Conservation (phyloP, 2,329 filamentous ascomycete species). For the Fusarium globosum region DNA sequence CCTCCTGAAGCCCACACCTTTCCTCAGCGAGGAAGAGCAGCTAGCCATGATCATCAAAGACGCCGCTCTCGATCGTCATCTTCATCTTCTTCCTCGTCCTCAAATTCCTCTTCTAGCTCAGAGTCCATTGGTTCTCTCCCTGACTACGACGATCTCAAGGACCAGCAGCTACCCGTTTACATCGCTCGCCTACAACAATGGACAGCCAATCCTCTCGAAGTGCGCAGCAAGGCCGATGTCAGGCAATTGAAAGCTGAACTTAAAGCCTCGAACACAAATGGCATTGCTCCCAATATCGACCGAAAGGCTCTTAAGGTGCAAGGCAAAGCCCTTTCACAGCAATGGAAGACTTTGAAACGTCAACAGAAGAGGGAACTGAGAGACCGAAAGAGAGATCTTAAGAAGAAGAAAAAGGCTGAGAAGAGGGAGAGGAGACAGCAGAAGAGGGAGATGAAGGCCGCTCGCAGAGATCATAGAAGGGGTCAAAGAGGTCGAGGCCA, state of each 20-base stretch:
- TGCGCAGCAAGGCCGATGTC: conserved; percentile 59
- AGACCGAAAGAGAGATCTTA: conserved; percentile 48
- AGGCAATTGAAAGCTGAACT: conserved; percentile 57
- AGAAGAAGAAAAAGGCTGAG: conserved; percentile 46
- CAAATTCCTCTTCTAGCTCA: conserved; percentile 46
- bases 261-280: conserved; percentile 50
- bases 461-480: conserved; percentile 47
- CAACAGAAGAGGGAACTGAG: conserved; percentile 46
- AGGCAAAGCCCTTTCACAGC: conserved; percentile 56
- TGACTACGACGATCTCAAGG: conserved; percentile 61
- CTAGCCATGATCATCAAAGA: conserved; percentile 21
- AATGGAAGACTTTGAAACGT: conserved; percentile 53
- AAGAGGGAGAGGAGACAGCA: conserved; percentile 48
- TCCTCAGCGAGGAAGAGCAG: conserved; percentile 21
- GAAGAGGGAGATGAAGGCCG: conserved; percentile 46
- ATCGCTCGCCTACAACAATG: conserved; percentile 59
- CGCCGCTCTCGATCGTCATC: conserved; percentile 49
- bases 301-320: conserved; percentile 54
- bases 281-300: conserved; percentile 22
- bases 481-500: conserved; percentile 22
- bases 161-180: conserved; percentile 60
- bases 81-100: conserved; percentile 50
- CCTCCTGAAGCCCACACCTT: conserved; percentile 12
- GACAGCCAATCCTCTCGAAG: conserved; percentile 61
- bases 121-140: conserved; percentile 63